phyloP scores from a whole-genome alignment of 805 yeast genomes.

The Starmerella bombicola region DNA sequence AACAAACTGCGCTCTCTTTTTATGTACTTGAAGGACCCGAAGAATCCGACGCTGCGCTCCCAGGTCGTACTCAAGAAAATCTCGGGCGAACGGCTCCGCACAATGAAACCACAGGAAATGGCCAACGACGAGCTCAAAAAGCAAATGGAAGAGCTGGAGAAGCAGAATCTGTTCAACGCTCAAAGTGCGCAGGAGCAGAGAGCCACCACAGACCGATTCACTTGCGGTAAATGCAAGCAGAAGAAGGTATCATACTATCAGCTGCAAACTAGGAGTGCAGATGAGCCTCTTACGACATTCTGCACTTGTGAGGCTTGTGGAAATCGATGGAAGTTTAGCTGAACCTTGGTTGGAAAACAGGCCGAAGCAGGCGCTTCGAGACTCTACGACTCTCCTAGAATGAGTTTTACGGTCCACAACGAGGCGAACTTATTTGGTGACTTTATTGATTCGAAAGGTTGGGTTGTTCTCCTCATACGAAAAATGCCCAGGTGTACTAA shows the following conservation, averaged over 20 bases:
- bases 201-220: slow-evolving; percentile 90
- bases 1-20: slow-evolving; percentile 76
- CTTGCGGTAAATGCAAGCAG: slow-evolving; percentile 96
- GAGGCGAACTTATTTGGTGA: no score
- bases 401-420: no score
- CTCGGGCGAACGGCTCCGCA: slow-evolving; percentile 50
- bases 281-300: slow-evolving; percentile 95
- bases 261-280: slow-evolving; percentile 96
- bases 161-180: slow-evolving; percentile 86
- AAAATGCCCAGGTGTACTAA: no score
- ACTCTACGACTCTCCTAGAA: no score
- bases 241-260: slow-evolving; percentile 95
- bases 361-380: no score
- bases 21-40: slow-evolving; percentile 76
- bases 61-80: slow-evolving; percentile 59
- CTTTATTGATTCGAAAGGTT: no score
- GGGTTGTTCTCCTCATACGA: no score
- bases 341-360: no score
- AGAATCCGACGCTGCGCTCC: slow-evolving; percentile 71
- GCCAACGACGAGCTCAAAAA: slow-evolving; percentile 84
- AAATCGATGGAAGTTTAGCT: slow-evolving; percentile 94
- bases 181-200: slow-evolving; percentile 95
- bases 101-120: slow-evolving; percentile 86
- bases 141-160: slow-evolving; percentile 73
- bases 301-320: slow-evolving; percentile 98